These are phyloP conservation scores for Trametes villosa DNA, from an alignment of 768 basidiomycete species.

Conservation along the genomic window DNA sequence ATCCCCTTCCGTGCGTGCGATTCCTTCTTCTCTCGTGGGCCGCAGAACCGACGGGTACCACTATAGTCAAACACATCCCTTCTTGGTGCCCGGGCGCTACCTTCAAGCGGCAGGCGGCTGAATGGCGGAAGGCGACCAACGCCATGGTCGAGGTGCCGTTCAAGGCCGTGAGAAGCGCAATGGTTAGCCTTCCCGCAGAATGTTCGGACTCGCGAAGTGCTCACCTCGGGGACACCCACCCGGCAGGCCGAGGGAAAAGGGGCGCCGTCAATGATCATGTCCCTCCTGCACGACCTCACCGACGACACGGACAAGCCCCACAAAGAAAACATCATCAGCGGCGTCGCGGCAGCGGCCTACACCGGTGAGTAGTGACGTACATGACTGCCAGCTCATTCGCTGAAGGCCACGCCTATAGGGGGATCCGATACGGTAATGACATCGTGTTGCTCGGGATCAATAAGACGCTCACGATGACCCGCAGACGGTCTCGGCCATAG, in stretches of 20 bases:
- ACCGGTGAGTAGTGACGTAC: conserved; percentile 19
- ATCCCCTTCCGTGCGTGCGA: conserved; percentile 35
- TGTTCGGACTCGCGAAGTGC: neutral
- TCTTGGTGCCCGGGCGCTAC: conserved; percentile 35
- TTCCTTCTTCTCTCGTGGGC: neutral
- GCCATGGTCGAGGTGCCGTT: conserved; percentile 28
- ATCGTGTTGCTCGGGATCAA: neutral
- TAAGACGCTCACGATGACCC: neutral
- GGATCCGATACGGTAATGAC: conserved; percentile 26
- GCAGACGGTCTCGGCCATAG: conserved; percentile 27
- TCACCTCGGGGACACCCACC: neutral
- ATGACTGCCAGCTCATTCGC: neutral
- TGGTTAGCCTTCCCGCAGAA: conserved; percentile 20
- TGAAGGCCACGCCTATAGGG: conserved; percentile 9
- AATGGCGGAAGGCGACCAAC: conserved; percentile 23
- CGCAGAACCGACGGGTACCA: neutral
- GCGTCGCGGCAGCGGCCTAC: conserved; percentile 25
- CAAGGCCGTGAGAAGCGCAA: conserved; percentile 26
- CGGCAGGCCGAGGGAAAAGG: conserved; percentile 26
- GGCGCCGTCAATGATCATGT: conserved; percentile 22
- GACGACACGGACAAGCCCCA: conserved; percentile 20
- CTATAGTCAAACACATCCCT: conserved; percentile 27
- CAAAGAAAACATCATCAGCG: conserved; percentile 24
- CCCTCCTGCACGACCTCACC: conserved; percentile 14
- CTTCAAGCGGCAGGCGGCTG: conserved; percentile 30